Evolutionary conservation across 768 basidiomycete species (phyloP), one percentile per base, ranked within the genome.

Genomic region (Kwoniella botswanensis): DNA sequence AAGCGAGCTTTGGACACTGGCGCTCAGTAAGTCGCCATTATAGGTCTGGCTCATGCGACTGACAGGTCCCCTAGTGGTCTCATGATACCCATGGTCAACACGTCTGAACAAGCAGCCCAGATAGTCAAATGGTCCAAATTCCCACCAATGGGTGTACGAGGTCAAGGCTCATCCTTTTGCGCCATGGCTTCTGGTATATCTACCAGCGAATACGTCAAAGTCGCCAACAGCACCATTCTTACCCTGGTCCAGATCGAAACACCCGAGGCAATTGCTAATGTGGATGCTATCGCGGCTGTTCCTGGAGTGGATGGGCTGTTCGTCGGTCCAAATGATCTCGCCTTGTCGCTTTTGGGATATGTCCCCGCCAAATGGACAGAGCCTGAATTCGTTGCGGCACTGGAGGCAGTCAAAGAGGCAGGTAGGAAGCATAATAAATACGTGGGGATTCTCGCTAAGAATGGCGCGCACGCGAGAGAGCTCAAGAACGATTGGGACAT

Each of bases 211-310:
- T 84, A 84, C 69, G 72, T 82, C 56, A 64, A 70, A 24, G 35
- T 67, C 2, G 91, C 90, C 2, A 90, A 91, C 73, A 86, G 88
- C 0, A 84, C 85, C 11, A 78, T 89, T 43, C 71, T 89, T 29
- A 85, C 89, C 18, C 87, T 90, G 84, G 85, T 91, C 0, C 90
- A 92, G 82, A 91, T 92, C 65, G 90, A 91, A 81, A 90, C 86
- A 2, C 83, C 77, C 59, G 88, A 90, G 59, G 90, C 86, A 0
- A 86, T 91, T 2, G 76, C 87, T 55, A 90, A 91, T 66, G 84
- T 89, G 5, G 85, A 88, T 18, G 86, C 86, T 62, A 91, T 92
- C 65, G 87, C 87, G 18, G 81, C 84, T 1, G 88, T 91, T 2
- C 88, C 88, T 22, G 90, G 90, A 1, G 85, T 91, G 76, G 86